A percentile compares a stretch with the other conserved stretches of the same genome.
These are phyloP conservation scores for Penicillium steckii DNA, from an alignment of 495 filamentous ascomycete species.

Conservation along the genomic window DNA sequence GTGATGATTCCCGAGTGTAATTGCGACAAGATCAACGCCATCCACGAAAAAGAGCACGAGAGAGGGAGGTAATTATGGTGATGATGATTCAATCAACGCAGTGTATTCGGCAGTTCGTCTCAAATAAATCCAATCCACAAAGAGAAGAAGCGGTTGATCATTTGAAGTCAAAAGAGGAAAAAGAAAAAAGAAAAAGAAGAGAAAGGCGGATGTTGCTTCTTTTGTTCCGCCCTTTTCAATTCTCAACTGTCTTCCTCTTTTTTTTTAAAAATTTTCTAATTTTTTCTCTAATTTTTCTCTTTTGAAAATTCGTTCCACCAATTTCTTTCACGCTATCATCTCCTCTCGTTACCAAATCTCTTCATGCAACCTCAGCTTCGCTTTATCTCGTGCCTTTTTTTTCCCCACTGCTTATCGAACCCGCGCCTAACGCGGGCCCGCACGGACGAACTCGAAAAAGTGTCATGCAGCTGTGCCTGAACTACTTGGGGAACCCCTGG, in stretches of 20 bases:
- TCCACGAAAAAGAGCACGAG: constrained; percentile 6
- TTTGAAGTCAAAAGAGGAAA: not conserved
- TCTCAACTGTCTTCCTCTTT: not conserved
- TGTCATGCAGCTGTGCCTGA: constrained; percentile 12
- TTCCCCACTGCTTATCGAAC: constrained; percentile 14
- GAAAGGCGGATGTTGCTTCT: not conserved
- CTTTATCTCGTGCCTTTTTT: constrained; percentile 7
- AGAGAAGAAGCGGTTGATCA: not conserved
- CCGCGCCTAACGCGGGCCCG: constrained; percentile 11
- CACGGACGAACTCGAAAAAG: not conserved
- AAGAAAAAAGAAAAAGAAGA: not conserved
- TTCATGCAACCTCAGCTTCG: constrained; percentile 11
- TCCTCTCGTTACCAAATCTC: constrained; percentile 14
- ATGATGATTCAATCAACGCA: too few species aligned
- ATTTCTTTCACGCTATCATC: constrained; percentile 2
- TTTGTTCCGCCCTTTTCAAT: not conserved
- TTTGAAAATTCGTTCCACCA: too few species aligned
- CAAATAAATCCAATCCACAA: too few species aligned
- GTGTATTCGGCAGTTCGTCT: too few species aligned
- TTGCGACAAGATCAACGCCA: constrained; percentile 7
- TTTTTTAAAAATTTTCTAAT: not conserved
- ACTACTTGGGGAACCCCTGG: constrained; percentile 1
- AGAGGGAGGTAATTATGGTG: too few species aligned
- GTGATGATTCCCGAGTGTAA: constrained; percentile 5
- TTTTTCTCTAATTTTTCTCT: not conserved